Conservation (phyloP, 306 rosid genomes). For the Cyclanthera cordifolia region DNA sequence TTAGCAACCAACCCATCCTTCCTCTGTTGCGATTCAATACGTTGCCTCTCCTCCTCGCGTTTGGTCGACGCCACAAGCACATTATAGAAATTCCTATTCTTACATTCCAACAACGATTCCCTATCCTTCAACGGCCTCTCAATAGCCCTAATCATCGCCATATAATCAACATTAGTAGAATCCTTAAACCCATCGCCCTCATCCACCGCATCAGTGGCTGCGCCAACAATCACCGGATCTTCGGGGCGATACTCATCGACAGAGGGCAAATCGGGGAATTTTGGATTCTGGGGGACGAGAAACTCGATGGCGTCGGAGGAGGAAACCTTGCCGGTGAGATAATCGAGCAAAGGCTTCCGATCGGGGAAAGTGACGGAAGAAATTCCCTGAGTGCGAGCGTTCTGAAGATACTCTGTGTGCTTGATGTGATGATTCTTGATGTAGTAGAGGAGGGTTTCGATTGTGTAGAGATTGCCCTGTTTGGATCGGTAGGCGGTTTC, state of each 20-base stretch:
- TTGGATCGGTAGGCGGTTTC: constrained; percentile 85
- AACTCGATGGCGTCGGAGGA: constrained; percentile 75
- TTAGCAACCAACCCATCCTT: constrained; percentile 91
- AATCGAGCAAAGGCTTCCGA: constrained; percentile 76
- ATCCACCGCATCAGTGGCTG: neutral
- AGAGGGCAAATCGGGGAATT: constrained; percentile 31
- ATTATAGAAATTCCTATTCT: constrained; percentile 60
- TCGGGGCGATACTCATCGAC: constrained; percentile 20
- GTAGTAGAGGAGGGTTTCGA: constrained; percentile 85
- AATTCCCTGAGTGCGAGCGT: constrained; percentile 61
- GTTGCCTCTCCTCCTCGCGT: constrained; percentile 87
- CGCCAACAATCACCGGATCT: constrained; percentile 13
- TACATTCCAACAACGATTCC: constrained; percentile 65
- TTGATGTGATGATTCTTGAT: constrained; percentile 58
- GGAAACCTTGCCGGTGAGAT: constrained; percentile 63
- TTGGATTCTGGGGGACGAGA: constrained; percentile 39
- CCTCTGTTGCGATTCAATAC: constrained; percentile 81
- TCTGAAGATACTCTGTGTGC: constrained; percentile 81
- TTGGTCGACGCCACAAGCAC: constrained; percentile 64
- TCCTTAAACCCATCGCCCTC: constrained; percentile 9
- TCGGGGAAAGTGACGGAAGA: constrained; percentile 78
- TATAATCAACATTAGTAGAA: constrained; percentile 25
- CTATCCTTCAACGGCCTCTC: constrained; percentile 83
- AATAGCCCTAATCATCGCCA: constrained; percentile 36
- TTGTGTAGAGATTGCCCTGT: constrained; percentile 82